A percentile compares a stretch with the other conserved stretches of the same genome.
These are phyloP conservation scores for Senna siamea DNA, from an alignment of 306 rosid species.

Conservation along the genomic window DNA sequence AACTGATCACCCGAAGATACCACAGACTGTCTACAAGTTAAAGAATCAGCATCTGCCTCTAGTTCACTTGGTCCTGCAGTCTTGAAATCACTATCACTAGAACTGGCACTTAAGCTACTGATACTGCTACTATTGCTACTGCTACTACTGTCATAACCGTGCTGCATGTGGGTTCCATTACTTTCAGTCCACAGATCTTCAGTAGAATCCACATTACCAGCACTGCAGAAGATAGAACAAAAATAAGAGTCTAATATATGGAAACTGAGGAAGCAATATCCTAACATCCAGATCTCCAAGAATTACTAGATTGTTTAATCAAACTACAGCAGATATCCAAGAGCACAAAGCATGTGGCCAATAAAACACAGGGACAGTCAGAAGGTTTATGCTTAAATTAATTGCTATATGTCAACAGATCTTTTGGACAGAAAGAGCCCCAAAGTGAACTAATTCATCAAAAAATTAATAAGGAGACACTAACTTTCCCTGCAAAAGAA, in stretches of 20 bases:
- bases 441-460: slow-evolving; percentile 28
- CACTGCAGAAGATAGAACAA: slow-evolving; percentile 66
- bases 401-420: slow-evolving; percentile 16
- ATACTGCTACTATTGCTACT: slow-evolving; percentile 95
- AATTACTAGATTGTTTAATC: slow-evolving; percentile 7
- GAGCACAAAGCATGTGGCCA: slow-evolving; percentile 14
- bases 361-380: slow-evolving; percentile 19
- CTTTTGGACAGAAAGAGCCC: slow-evolving; percentile 19
- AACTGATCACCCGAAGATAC: slow-evolving; percentile 68
- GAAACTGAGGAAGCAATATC: slow-evolving; percentile 32
- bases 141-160: slow-evolving; percentile 90
- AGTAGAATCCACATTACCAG: slow-evolving; percentile 66
- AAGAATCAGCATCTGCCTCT: slow-evolving; percentile 98
- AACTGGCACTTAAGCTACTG: slow-evolving; percentile 90
- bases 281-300: background rate
- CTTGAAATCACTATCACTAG: slow-evolving; percentile 86
- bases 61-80: slow-evolving; percentile 76
- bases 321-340: slow-evolving; percentile 23
- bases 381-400: slow-evolving; percentile 20
- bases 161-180: slow-evolving; percentile 60
- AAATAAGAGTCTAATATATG: slow-evolving; percentile 22
- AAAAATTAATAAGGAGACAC: slow-evolving; percentile 13
- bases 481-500: background rate
- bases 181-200: slow-evolving; percentile 73
- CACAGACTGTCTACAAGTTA: slow-evolving; percentile 83